Evolutionary conservation across 768 basidiomycete species (phyloP), one percentile per base, ranked within the genome.

Genomic region (Tylopilus balloui): DNA sequence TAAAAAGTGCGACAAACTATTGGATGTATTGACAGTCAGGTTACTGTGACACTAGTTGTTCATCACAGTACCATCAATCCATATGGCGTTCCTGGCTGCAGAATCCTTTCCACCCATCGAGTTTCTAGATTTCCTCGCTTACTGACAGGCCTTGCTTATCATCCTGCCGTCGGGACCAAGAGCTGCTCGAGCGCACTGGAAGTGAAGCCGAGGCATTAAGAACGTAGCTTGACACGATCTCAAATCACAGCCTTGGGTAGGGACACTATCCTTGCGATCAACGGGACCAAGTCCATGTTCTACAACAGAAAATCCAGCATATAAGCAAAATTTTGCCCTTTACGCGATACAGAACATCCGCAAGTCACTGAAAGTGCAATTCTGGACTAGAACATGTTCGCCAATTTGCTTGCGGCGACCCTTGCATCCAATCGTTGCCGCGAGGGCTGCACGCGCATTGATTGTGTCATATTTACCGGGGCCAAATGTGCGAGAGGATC

Each of bases 391-490:
- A 90, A 88, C 84, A 89, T 86, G 62, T 92, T 94, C 7, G 90
- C 91, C 48, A 93, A 76, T 66, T 92, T 93, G 64, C 88, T 88
- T 17, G 89, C 91, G 13, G 89, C 89, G 61, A 90, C 84, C 60
- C 85, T 75, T 10, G 92, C 84, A 64, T 96, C 93, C 58, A 95
- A 66, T 59, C 86, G 74, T 37, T 84, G 80, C 56, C 88, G 71
- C 42, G 80, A 80, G 13, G 86, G 83, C 56, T 82, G 81, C 39
- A 86, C 75, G 17, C 84, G 80, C 65, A 92, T 69, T n/a, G 86
- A 88, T 42, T 73, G 75, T 2, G 86, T 75, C 86, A 90, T 83
- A 55, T 75, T 75, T 39, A 75, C 72, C n/a, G 86, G 77, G 47
- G 71, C 71, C 39, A 77, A 69, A 52, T 78, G 78, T 7, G 80